phyloP scores from a whole-genome alignment of 78 protist genomes.

The Creolimax fragrantissima region DNA sequence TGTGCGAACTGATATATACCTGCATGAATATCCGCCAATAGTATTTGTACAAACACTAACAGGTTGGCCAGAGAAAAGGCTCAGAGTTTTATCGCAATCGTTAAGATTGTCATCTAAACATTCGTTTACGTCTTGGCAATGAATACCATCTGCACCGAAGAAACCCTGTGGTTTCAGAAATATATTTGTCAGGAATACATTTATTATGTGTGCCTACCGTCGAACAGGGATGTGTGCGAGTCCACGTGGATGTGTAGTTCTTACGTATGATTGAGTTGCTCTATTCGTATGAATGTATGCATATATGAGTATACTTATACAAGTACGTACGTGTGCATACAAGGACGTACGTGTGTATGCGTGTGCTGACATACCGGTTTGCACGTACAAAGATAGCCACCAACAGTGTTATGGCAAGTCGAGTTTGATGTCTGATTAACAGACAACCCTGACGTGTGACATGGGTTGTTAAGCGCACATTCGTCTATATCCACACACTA shows the following conservation, averaged over 20 bases:
- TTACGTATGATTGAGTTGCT: background rate
- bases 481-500: background rate
- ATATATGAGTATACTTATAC: background rate
- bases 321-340: background rate
- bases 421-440: background rate
- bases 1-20: background rate
- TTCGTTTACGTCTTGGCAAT: background rate
- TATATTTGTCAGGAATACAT: background rate
- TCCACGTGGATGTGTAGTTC: background rate
- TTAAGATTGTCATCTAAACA: background rate
- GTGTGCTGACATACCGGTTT: background rate
- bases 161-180: background rate
- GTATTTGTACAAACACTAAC: background rate
- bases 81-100: background rate
- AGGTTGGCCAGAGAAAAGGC: background rate
- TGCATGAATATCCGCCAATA: background rate
- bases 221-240: background rate
- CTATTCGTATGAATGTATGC: background rate
- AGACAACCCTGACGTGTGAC: background rate
- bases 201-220: background rate
- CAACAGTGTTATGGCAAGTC: background rate
- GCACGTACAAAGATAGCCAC: background rate
- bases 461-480: background rate
- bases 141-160: background rate
- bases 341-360: background rate